Evolutionary conservation across 768 basidiomycete genomes (phyloP).

Genomic region (Scleroderma bovista): DNA sequence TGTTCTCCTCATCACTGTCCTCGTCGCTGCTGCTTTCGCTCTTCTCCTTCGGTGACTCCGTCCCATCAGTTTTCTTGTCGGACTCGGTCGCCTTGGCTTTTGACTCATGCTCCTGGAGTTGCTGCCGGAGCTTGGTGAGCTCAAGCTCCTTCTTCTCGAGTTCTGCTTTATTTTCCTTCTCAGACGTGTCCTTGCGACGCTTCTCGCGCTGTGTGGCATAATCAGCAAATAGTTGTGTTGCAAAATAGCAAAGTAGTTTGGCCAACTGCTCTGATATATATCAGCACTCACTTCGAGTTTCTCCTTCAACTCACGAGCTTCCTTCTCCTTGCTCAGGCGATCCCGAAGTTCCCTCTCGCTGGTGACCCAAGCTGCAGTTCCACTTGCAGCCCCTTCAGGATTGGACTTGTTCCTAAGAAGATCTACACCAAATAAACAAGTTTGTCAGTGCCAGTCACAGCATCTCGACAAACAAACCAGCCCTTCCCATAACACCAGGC

Average conservation of each 20-base stretch:
- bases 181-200: constrained; percentile 36
- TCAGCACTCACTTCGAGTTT: constrained; percentile 53
- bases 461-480: constrained; percentile 18
- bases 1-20: constrained; percentile 40
- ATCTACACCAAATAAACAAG: constrained; percentile 36
- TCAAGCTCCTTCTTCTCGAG: constrained; percentile 62
- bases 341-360: constrained; percentile 72
- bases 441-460: constrained; percentile 23
- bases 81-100: constrained; percentile 38
- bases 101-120: constrained; percentile 50
- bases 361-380: constrained; percentile 66
- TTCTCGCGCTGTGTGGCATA: constrained; percentile 33
- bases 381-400: constrained; percentile 68
- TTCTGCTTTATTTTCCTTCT: constrained; percentile 56
- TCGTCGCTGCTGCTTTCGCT: constrained; percentile 31
- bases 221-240: constrained; percentile 3
- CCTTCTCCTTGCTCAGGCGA: constrained; percentile 67
- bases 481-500: constrained; percentile 7
- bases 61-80: constrained; percentile 37
- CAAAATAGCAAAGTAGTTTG: constrained; percentile 13
- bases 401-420: constrained; percentile 80
- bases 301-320: constrained; percentile 62
- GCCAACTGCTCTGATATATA: constrained; percentile 7
- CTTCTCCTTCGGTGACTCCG: constrained; percentile 21
- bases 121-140: constrained; percentile 46